Base-by-base conservation (phyloP, 2,329 filamentous ascomycete genomes). In the Phaeophleospora eucalypticola region DNA sequence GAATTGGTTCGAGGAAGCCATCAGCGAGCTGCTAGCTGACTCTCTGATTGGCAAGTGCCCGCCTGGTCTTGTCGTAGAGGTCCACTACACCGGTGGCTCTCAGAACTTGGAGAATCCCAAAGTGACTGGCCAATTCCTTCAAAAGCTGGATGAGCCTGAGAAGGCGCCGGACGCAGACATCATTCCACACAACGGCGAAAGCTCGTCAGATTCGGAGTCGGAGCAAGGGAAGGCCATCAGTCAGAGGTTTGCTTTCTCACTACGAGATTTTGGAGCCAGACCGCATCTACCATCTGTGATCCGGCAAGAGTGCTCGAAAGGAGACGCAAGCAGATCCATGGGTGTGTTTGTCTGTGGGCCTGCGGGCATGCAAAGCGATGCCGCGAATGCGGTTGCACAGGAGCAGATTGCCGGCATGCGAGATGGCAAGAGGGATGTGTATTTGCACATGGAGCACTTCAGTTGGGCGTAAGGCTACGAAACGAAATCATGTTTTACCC, bases 371-470 rank as follows among this genome's bases (percentile, higher is more conserved):
- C 63, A 74, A 42, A 61, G 71, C 41, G 74, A 77, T 62, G 69
- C 74, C 7, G 63, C 71, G 2, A 71, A 74, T 58, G 72, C 71
- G 6, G 72, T 73, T 16, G 72, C 73, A 1, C 43, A 43, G n/a
- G 68, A 67, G 34, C 73, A 77, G 44, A 40, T 67, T 44, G 49
- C 51, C 6, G 65, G 71, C 10, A 19, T 72, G 6, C 65, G 54
- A 15, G 64, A 58, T 4, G 57, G 52, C 1, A 59, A 55, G 39
- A 46, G 48, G 3, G 59, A 60, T 27, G 63, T 76, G 2, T 75
- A 72, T 59, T 51, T 77, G 46, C 73, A 76, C 59, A 66, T 68
- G 17, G 74, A 77, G 59, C 65, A 71, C 44, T 77, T 77, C 51
- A 68, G 66, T 52, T 74, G 57, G 69, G 70, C 69, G 27, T 46